phyloP scores from a whole-genome alignment of 495 filamentous ascomycete genomes.

The Xylaria telfairii region DNA sequence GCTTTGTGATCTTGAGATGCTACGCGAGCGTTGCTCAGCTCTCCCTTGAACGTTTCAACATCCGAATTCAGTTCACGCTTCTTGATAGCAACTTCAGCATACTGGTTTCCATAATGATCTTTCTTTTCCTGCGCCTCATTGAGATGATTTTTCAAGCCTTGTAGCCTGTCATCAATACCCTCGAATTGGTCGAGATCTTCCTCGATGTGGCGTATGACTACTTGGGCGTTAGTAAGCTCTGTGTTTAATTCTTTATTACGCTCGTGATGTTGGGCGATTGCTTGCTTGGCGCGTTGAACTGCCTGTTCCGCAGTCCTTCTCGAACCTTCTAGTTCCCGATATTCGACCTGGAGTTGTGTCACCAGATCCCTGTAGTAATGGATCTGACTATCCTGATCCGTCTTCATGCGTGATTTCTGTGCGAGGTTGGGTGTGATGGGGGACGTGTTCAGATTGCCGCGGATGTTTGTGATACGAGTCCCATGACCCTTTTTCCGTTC shows the following conservation, averaged over 20 bases:
- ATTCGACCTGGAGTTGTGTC: slow-evolving; percentile 52
- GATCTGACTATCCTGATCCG: slow-evolving; percentile 60
- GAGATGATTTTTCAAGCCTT: slow-evolving; percentile 42
- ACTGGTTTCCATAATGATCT: slow-evolving; percentile 51
- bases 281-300: slow-evolving; percentile 63
- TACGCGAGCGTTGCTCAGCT: slow-evolving; percentile 37
- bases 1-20: slow-evolving; percentile 55
- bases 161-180: slow-evolving; percentile 47
- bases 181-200: slow-evolving; percentile 51
- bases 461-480: slow-evolving; percentile 63
- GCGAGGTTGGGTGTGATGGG: slow-evolving; percentile 38
- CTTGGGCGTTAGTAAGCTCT: slow-evolving; percentile 33
- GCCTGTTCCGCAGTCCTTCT: slow-evolving; percentile 59
- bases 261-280: slow-evolving; percentile 60
- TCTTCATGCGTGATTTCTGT: slow-evolving; percentile 75
- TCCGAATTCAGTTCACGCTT: slow-evolving; percentile 47
- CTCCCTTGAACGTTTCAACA: slow-evolving; percentile 37
- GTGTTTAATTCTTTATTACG: slow-evolving; percentile 33
- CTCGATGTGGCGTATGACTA: slow-evolving; percentile 36
- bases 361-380: slow-evolving; percentile 43
- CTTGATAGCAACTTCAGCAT: slow-evolving; percentile 41
- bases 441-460: slow-evolving; percentile 42
- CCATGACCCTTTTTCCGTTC: slow-evolving; percentile 65
- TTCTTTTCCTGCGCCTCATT: slow-evolving; percentile 37
- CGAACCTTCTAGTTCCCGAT: slow-evolving; percentile 41